Conservation (phyloP, 768 basidiomycete species). For the Cubamyces sp. region DNA sequence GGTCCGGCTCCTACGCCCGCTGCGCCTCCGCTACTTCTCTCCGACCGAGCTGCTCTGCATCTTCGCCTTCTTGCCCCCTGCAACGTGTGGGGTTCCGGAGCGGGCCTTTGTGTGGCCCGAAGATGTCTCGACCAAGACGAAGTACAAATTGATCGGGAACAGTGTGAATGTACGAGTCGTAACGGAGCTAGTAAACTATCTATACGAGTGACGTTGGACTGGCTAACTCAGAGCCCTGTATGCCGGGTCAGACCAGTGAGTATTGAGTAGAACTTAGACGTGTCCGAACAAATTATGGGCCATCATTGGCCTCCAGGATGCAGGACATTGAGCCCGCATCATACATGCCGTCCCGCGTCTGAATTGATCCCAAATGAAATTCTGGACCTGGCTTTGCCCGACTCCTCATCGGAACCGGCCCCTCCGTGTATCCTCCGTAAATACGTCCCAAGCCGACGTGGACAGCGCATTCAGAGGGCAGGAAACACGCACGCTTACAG, state of each 20-base stretch:
- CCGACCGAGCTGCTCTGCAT: constrained; percentile 72
- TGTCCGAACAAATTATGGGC: too few species aligned
- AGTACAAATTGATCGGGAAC: constrained; percentile 80
- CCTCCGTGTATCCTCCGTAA: neutral
- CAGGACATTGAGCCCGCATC: too few species aligned
- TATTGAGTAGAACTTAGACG: too few species aligned
- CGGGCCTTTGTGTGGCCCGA: constrained; percentile 64
- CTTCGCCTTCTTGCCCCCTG: constrained; percentile 55
- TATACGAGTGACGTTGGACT: constrained; percentile 40
- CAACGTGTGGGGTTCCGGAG: constrained; percentile 2
- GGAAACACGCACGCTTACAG: constrained; percentile 22
- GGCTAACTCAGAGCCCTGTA: neutral
- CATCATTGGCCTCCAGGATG: too few species aligned
- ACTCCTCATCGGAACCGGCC: too few species aligned
- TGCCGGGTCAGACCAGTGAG: too few species aligned
- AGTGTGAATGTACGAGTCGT: constrained; percentile 82
- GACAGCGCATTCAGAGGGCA: neutral
- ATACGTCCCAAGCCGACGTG: neutral
- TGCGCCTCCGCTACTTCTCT: constrained; percentile 76
- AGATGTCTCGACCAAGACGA: constrained; percentile 63
- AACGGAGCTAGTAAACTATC: constrained; percentile 58
- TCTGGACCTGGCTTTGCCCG: neutral
- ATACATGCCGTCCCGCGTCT: neutral
- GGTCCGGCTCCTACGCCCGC: constrained; percentile 56
- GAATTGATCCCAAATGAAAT: neutral